Evolutionary conservation across 2,329 filamentous ascomycete species (phyloP), one percentile per base, ranked within the genome.

Genomic region (Capronia coronata): DNA sequence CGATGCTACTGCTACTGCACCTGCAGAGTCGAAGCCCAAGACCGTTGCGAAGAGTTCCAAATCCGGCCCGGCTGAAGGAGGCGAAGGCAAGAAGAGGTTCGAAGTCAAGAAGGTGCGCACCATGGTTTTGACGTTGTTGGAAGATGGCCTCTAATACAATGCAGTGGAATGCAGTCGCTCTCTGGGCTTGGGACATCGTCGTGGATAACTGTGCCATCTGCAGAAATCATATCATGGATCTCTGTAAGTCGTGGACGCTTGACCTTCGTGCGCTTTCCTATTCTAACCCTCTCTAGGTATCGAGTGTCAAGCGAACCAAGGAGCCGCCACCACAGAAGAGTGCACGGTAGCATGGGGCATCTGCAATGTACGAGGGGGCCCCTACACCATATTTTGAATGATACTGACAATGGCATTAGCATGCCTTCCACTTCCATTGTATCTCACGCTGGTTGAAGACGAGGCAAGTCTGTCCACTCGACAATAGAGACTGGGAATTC

Each of bases 151-250:
- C 61, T 59, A 62, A 52, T 13, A 42, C 25, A 23, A 22, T 56
- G 37, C 64, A 96, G 91, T 98, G 93, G 93, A 97, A 97, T 63
- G 93, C 93, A 0, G 93, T 98, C 44, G 90, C 93, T 34, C 78
- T 98, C 1, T 98, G 93, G 93, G 93, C 93, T 0, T 98, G 93
- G 93, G 93, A 98, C 67, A 98, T 98, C 52, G 90, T 97, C 25
- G 93, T 98, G 54, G 93, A 98, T 72, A 98, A 98, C 78, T 98
- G 93, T 68, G 93, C 93, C 63, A 98, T 98, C 67, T 98, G 93
- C 76, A 81, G 93, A 67, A 98, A 98, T 68, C 93, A 98, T 69
- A 98, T 98, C 70, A 98, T 98, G 93, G 93, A 98, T 69, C 77
- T 98, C 22, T 98, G 93, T 89, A 74, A 62, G 82, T 69, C 29